Base-by-base conservation (phyloP, 495 filamentous ascomycete species). In the Halenospora varia region DNA sequence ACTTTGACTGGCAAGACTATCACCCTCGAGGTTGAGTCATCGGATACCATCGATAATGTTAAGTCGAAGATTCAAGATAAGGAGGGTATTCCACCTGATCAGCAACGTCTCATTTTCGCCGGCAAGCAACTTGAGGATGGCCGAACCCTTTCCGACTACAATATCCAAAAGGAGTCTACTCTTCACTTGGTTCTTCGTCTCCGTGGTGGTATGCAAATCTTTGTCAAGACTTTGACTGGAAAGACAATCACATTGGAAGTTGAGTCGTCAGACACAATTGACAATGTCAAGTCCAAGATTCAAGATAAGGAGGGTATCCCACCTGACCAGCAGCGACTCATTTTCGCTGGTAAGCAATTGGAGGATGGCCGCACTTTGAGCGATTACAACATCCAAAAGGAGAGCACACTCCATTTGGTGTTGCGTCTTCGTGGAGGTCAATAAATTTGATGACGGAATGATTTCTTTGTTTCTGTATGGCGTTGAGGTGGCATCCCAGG, bases 151-250 rank as follows among this genome's bases (percentile, higher is more conserved):
- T 89, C 84, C 60, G 94, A 97, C 70, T 97, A 97, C 83, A 98
- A 98, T 79, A 98, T 97, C 51, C 94, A 97, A 73, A 98, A 98
- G 77, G 94, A 97, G 74, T 92, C 88, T 41, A 98, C 94, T n/a
- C 81, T 98, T 11, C 94, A 98, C 75, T 76, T 98, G 62, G 94
- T 98, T 46, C 90, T 98, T 55, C 89, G 94, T 72, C 88, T 98
- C 11, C 92, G 93, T 79, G 93, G 93, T 85, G 93, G 93, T 75
- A 94, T 94, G 89, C 90, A 95, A 68, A 93, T 95, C 62, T 95
- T 95, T 70, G 90, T 95, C 65, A 96, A 96, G 85, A 94, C 91
- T 9, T 73, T 94, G 55, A 95, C 91, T 10, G 91, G 90, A 15
- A 96, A 95, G 84, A 95, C 90, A 2, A 95, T 96, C 62, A 96